phyloP scores from a whole-genome alignment of 2,329 filamentous ascomycete species.

The Colletotrichum destructivum region DNA sequence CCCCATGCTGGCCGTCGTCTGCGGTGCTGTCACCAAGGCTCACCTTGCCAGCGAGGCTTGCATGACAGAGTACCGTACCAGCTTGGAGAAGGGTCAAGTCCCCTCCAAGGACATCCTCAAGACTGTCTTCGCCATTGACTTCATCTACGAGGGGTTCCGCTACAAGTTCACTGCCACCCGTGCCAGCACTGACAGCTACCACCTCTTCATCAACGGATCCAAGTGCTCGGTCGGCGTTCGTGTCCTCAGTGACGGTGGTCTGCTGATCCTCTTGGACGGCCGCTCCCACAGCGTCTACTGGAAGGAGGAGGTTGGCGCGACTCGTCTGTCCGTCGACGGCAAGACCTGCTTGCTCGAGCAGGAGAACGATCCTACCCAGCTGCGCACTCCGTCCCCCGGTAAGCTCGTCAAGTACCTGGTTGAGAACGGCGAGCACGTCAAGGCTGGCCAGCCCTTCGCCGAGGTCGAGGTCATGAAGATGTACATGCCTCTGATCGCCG shows the following conservation, averaged over 20 bases:
- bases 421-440: slow-evolving; percentile 94
- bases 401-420: slow-evolving; percentile 99
- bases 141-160: slow-evolving; percentile 96
- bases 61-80: slow-evolving; percentile 87
- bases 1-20: slow-evolving; percentile 92
- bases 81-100: slow-evolving; percentile 97
- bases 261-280: slow-evolving; percentile 90
- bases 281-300: slow-evolving; percentile 99
- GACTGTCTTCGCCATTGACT: slow-evolving; percentile 97
- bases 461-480: slow-evolving; percentile 99
- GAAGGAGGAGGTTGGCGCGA: slow-evolving; percentile 98
- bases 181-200: slow-evolving; percentile 93
- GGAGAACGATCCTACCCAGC: slow-evolving; percentile 98
- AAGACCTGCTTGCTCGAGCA: slow-evolving; percentile 99
- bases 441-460: slow-evolving; percentile 91
- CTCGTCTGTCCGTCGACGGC: slow-evolving; percentile 94
- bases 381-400: slow-evolving; percentile 93
- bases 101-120: slow-evolving; percentile 96
- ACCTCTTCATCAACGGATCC: slow-evolving; percentile 98
- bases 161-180: slow-evolving; percentile 99
- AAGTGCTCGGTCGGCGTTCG: slow-evolving; percentile 95
- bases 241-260: slow-evolving; percentile 92
- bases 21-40: slow-evolving; percentile 94
- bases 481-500: slow-evolving; percentile 98
- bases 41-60: slow-evolving; percentile 94